Percentiles rank a stretch among this genome's conserved stretches.
Evolutionary conservation across 208 protist species (phyloP).

Genomic region (Trypanosoma caninum): DNA sequence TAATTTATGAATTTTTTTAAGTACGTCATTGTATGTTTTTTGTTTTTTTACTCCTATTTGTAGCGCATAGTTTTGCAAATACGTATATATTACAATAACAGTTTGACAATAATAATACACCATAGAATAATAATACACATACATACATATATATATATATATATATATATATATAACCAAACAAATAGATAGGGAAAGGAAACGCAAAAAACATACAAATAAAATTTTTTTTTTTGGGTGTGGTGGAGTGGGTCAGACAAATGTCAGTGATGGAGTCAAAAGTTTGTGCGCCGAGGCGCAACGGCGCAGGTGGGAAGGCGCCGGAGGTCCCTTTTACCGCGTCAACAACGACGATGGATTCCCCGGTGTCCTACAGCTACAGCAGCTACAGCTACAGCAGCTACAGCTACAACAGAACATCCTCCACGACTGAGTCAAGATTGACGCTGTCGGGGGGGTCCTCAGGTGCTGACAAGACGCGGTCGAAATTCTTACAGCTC

Average conservation of each 20-base stretch:
- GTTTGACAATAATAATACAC: neutral
- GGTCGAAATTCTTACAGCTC: neutral
- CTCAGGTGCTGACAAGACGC: neutral
- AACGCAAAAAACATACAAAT: slow-evolving; percentile 1
- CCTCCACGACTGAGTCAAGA: slow-evolving; percentile 4
- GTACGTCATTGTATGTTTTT: too few species aligned
- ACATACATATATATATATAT: slow-evolving; percentile 6
- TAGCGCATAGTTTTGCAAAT: neutral
- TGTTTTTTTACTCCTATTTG: neutral
- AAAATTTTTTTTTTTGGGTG: neutral
- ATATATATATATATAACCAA: slow-evolving; percentile 2
- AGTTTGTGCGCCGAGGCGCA: neutral
- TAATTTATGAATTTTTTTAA: too few species aligned
- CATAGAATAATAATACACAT: neutral
- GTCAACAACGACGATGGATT: neutral
- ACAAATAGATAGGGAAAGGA: neutral
- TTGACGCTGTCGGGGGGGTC: neutral
- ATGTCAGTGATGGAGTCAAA: neutral
- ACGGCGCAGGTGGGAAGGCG: too few species aligned
- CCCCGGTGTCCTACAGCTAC: neutral
- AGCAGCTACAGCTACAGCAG: slow-evolving; percentile 20
- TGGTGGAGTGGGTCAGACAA: neutral
- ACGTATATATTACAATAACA: neutral
- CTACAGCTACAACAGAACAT: slow-evolving; percentile 33
- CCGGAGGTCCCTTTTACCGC: neutral